phyloP scores from a whole-genome alignment of 2,329 filamentous ascomycete species.

The Diaporthe batatas region DNA sequence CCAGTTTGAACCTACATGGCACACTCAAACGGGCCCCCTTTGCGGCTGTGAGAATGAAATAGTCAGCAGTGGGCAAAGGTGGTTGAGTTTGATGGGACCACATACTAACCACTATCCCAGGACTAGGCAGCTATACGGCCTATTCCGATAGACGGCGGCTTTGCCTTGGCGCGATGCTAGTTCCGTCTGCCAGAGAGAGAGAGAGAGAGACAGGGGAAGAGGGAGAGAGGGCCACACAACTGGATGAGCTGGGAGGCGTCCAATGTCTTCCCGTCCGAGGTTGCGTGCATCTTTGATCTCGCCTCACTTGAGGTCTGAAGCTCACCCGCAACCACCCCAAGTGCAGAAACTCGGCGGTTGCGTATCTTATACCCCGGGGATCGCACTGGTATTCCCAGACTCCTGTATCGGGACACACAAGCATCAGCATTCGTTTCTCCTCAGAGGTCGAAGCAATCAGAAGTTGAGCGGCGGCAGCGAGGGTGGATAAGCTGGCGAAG shows the following conservation, averaged over 20 bases:
- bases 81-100: not conserved
- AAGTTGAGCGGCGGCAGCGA: conserved; percentile 27
- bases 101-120: not conserved
- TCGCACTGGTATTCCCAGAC: not conserved
- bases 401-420: not conserved
- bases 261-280: not conserved
- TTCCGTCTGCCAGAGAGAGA: not conserved
- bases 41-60: not conserved
- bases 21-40: not conserved
- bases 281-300: not conserved
- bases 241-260: not conserved
- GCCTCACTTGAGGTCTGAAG: not conserved
- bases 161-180: not conserved
- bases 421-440: not conserved
- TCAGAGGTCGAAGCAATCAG: not conserved
- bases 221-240: no score
- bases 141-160: not conserved
- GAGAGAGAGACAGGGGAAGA: no score
- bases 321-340: not conserved
- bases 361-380: not conserved
- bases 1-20: no score
- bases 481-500: conserved; percentile 19
- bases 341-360: not conserved
- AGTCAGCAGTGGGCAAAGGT: not conserved
- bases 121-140: not conserved